Conservation (phyloP, 345 rosid species). For the Hibiscus mutabilis region DNA sequence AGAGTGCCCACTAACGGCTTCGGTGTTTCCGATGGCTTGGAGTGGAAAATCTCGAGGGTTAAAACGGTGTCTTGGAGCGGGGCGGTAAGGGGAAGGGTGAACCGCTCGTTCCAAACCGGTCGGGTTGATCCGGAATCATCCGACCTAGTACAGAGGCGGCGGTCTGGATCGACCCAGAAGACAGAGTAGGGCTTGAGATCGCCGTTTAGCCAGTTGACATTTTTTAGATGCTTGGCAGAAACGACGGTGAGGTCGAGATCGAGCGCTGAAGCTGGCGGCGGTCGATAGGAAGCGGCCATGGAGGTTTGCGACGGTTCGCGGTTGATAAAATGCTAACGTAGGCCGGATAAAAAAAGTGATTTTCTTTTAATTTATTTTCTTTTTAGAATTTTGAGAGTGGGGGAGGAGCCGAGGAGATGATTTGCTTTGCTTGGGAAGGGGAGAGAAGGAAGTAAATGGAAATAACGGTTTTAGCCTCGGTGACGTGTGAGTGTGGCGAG, state of each 20-base stretch:
- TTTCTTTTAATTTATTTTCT: too few species aligned
- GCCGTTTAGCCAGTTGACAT: slow-evolving; percentile 52
- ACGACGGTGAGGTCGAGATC: slow-evolving; percentile 40
- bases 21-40: slow-evolving; percentile 39
- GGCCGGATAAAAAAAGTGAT: neutral
- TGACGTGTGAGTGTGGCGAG: neutral
- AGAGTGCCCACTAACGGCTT: slow-evolving; percentile 50
- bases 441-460: too few species aligned
- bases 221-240: slow-evolving; percentile 56
- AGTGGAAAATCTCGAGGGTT: slow-evolving; percentile 54
- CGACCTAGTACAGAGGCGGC: slow-evolving; percentile 35
- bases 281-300: slow-evolving; percentile 30
- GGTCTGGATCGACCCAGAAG: slow-evolving; percentile 43
- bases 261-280: slow-evolving; percentile 15
- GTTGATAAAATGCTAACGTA: slow-evolving; percentile 1
- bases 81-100: slow-evolving; percentile 27
- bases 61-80: slow-evolving; percentile 25
- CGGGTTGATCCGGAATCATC: slow-evolving; percentile 34
- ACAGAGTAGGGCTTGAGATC: slow-evolving; percentile 42
- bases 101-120: slow-evolving; percentile 42
- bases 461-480: neutral
- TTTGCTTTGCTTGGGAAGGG: too few species aligned
- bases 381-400: neutral
- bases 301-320: neutral
- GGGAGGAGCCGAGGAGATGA: neutral